phyloP scores from a whole-genome alignment of 2,329 filamentous ascomycete species.

The Bertia moriformis region DNA sequence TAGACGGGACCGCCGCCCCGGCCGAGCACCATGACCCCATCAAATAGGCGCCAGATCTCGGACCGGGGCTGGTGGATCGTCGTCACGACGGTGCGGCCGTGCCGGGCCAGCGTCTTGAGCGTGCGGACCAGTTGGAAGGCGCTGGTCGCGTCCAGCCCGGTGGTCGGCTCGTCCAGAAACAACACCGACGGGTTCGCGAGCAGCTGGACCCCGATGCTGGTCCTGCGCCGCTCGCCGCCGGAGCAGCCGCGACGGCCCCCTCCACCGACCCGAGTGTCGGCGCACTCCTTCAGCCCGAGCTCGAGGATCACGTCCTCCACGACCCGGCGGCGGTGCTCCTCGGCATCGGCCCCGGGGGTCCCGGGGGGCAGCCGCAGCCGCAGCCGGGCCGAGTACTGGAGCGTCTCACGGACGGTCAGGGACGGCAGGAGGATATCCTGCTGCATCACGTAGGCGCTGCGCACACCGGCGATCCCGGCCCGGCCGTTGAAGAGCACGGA shows the following conservation, averaged over 20 bases:
- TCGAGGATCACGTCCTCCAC: conserved; percentile 68
- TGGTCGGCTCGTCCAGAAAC: conserved; percentile 69
- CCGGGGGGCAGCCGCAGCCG: conserved; percentile 52
- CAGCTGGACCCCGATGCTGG: conserved; percentile 65
- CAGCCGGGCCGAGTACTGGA: conserved; percentile 59
- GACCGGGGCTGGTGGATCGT: conserved; percentile 68
- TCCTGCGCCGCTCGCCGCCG: conserved; percentile 64
- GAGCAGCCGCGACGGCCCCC: conserved; percentile 61
- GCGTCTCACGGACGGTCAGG: conserved; percentile 61
- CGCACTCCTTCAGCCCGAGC: conserved; percentile 63
- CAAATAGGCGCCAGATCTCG: conserved; percentile 67
- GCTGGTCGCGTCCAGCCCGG: conserved; percentile 63
- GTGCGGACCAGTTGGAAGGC: conserved; percentile 62
- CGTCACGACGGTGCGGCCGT: conserved; percentile 57
- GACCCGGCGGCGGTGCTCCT: conserved; percentile 40
- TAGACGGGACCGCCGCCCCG: conserved; percentile 50
- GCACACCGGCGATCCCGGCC: conserved; percentile 33
- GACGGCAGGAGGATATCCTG: conserved; percentile 62
- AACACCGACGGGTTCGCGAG: conserved; percentile 62
- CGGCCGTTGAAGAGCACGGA: conserved; percentile 45
- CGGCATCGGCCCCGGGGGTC: conserved; percentile 19
- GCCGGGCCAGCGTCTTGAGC: conserved; percentile 50
- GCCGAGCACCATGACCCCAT: conserved; percentile 55
- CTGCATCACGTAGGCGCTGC: conserved; percentile 61
- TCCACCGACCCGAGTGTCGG: conserved; percentile 60